A percentile compares a stretch with the other conserved stretches of the same genome.
These are phyloP conservation scores for Wickerhamomyces tratensis DNA, from an alignment of 805 yeast genomes.

Conservation along the genomic window DNA sequence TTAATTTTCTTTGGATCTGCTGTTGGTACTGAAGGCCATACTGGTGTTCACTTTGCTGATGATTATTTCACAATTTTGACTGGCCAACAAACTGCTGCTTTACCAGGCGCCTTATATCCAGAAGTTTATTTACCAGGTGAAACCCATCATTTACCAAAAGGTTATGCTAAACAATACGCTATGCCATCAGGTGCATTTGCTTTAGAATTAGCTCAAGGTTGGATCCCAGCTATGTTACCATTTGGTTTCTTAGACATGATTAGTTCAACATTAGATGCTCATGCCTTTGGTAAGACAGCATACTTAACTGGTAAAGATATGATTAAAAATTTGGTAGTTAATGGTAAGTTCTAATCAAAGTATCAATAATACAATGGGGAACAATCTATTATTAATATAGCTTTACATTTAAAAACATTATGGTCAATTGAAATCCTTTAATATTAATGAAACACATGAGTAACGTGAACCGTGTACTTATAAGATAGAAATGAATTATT, in stretches of 20 bases:
- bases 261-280: slow-evolving; percentile 71
- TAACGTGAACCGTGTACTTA: too few relatives aligned
- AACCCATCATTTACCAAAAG: slow-evolving; percentile 69
- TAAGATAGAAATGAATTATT: too few relatives aligned
- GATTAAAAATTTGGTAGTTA: slow-evolving; percentile 47
- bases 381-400: too few relatives aligned
- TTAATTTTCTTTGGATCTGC: slow-evolving; percentile 90
- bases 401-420: too few relatives aligned
- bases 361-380: too few relatives aligned
- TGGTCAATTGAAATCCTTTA: too few relatives aligned
- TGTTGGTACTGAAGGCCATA: slow-evolving; percentile 92
- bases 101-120: slow-evolving; percentile 50
- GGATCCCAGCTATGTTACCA: slow-evolving; percentile 97
- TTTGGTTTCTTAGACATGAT: slow-evolving; percentile 82
- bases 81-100: slow-evolving; percentile 73
- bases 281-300: slow-evolving; percentile 59
- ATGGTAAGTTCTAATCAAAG: slow-evolving; percentile 55
- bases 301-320: slow-evolving; percentile 73
- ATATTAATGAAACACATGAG: too few relatives aligned
- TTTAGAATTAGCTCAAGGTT: slow-evolving; percentile 94
- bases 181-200: slow-evolving; percentile 84
- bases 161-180: slow-evolving; percentile 71
- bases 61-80: slow-evolving; percentile 88
- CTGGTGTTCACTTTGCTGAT: slow-evolving; percentile 94
- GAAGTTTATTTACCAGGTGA: slow-evolving; percentile 83